A percentile compares a stretch with the other conserved stretches of the same genome.
phyloP scores from a whole-genome alignment of 306 rosid genomes.

The Lagenaria siceraria region DNA sequence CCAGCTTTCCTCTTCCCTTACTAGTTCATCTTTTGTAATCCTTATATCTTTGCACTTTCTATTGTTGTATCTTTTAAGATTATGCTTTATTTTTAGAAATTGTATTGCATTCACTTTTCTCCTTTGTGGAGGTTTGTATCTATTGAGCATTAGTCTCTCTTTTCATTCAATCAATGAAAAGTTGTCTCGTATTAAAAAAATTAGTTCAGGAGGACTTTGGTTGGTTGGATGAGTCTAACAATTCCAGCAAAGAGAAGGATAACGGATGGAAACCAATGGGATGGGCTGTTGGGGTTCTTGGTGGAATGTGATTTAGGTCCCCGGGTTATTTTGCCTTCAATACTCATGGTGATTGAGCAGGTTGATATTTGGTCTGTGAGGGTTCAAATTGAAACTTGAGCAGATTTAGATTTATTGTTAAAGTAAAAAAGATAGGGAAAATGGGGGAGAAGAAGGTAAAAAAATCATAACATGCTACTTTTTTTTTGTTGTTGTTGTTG shows the following conservation, averaged over 20 bases:
- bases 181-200: too few species aligned
- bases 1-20: too few species aligned
- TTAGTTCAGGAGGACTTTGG: not conserved
- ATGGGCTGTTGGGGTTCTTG: not conserved
- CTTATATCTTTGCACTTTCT: too few species aligned
- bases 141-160: too few species aligned
- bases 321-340: not conserved
- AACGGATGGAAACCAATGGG: not conserved
- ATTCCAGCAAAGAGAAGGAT: not conserved
- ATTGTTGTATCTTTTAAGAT: too few species aligned
- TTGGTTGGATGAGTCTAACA: not conserved
- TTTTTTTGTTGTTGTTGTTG: not conserved
- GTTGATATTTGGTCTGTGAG: not conserved
- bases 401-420: not conserved
- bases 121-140: too few species aligned
- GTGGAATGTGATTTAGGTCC: not conserved
- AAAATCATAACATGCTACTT: not conserved
- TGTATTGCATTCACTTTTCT: too few species aligned
- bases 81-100: too few species aligned
- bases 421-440: not conserved
- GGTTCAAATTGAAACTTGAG: not conserved
- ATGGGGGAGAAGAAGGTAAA: not conserved
- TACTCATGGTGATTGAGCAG: not conserved
- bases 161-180: too few species aligned
- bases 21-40: too few species aligned